Base-by-base conservation (phyloP, 2,329 filamentous ascomycete species). In the Paramyrothecium roridum region DNA sequence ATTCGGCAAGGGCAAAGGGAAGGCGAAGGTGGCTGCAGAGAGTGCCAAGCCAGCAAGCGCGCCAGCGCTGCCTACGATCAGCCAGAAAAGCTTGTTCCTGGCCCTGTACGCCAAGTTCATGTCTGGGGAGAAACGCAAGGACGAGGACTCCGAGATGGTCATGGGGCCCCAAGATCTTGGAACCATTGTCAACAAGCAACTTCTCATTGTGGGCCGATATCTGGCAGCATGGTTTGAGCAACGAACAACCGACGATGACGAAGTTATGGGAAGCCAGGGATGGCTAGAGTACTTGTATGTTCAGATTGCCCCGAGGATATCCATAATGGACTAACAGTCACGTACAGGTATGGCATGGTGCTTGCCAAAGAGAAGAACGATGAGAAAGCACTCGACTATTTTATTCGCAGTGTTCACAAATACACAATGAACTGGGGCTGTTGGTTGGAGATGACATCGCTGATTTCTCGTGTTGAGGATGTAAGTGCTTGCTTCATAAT, bases 341-440 rank as follows among this genome's bases (percentile, higher is more conserved):
- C 23, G 3, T 10, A 17, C 54, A 85, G 82, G 17, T 98, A 98
- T 66, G 95, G 93, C 11, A 89, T 98, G 73, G 86, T 97, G 16
- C 79, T 98, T 19, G 84, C 91, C 37, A 96, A 93, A 71, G 89
- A 93, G 58, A 96, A 96, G 73, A 97, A 95, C 64, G 92, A 96
- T 62, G 82, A 87, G 48, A 82, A 89, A 57, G 95, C 95, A 2
- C 87, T 93, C 71, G 85, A 89, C 59, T 96, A 90, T 81, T 80
- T 99, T n/a, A 79, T 97, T 52, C 83, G 86, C 59, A 96, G 93
- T 67, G 90, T 97, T 11, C 90, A 96, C 69, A 77, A 91, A 45
- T 96, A 92, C 65, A 90, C 92, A 1, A 96, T 93, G 83, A 96
- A 98, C 68, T 99, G 95, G 95, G 91, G 92, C 8, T 93, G 92